Evolutionary conservation across 768 basidiomycete species (phyloP), one percentile per base, ranked within the genome.

Genomic region (Cystoderma amianthinum): DNA sequence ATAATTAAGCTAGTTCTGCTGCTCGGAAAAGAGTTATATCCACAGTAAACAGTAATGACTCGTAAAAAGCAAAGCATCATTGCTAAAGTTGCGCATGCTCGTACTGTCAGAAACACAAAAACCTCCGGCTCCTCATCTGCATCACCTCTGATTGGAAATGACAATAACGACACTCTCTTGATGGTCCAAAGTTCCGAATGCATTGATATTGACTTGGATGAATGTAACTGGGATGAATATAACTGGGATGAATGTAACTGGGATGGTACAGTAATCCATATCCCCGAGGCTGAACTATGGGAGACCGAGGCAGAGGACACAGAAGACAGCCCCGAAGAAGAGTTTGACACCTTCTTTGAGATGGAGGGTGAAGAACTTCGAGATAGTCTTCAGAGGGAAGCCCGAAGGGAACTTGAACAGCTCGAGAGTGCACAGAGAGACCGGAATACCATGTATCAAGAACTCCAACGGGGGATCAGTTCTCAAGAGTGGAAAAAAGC

Each of bases 401-500:
- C n/a, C n/a, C n/a, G 25, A 7, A 7, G 25, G 30, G 44, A 38
- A 28, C 28, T 17, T 11, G 15, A 34, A 16, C 12, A 32, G 24
- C 21, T 20, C 12, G 33, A 41, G 36, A 6, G 22, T 39, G 38
- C 16, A 17, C 15, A 9, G 4, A 23, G 23, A 20, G 22, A 17
- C 17, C n/a, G n/a, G n/a, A 21, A 18, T 5, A 36, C 43, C 19
- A 11, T 25, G 19, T 44, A 43, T 19, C 17, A 38, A 30, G 38
- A 47, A 18, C 25, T 38, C 9, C 12, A 9, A 38, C 13, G 10
- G 20, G 20, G 22, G 11, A 38, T 20, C 20, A 43, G 25, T 34
- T 20, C 12, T 32, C 34, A 28, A 22, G 42, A 43, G 32, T 54
- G 48, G 53, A 48, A 44, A 30, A 44, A 44, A 19, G 48, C 48